Evolutionary conservation across 2,329 filamentous ascomycete species (phyloP), one percentile per base, ranked within the genome.

Genomic region (Arthrobotrys megalospora): DNA sequence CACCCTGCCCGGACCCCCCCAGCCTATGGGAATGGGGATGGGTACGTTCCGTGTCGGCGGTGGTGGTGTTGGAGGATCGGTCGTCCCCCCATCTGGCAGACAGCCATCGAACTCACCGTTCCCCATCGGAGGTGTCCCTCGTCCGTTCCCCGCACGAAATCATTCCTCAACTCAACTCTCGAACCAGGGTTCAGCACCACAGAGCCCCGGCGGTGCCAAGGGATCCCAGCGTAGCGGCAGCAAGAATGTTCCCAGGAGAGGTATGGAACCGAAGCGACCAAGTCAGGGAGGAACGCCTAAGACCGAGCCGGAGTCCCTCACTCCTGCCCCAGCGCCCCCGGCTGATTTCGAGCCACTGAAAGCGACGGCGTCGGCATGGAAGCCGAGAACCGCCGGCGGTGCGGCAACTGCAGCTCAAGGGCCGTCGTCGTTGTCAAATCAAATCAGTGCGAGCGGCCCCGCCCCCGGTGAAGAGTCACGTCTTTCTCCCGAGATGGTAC

Each of bases 401-500:
- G 84, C 84, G 79, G 84, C 86, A 45, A 79, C 85, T 50, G 83
- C 85, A 77, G 47, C 68, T 28, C 24, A 28, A 28, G 24, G 2
- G 14, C 41, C 71, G 11, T 28, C 36, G 11, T n/a, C 52, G 1
- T 24, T 47, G 10, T 45, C 63, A n/a, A 28, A 45, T 16, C n/a
- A 50, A 4, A n/a, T 47, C 11, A 21, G 19, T 36, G 68, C 47
- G 1, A 16, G 58, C n/a, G 8, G 68, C 5, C 1, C 86, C 81
- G 86, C 86, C 79, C 86, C 83, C 66, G 82, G 86, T 70, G 86
- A 87, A 7, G 86, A 87, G 63, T 88, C 93, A 82, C 89, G 73
- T 34, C 60, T 98, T 86, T 90, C 96, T 80, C 95, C 96, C 24
- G 93, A 95, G 82, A 90, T 96, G 87, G 96, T 99, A 75, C 96